Base-by-base conservation (phyloP, 2,329 filamentous ascomycete genomes). In the Emmonsia crescens region DNA sequence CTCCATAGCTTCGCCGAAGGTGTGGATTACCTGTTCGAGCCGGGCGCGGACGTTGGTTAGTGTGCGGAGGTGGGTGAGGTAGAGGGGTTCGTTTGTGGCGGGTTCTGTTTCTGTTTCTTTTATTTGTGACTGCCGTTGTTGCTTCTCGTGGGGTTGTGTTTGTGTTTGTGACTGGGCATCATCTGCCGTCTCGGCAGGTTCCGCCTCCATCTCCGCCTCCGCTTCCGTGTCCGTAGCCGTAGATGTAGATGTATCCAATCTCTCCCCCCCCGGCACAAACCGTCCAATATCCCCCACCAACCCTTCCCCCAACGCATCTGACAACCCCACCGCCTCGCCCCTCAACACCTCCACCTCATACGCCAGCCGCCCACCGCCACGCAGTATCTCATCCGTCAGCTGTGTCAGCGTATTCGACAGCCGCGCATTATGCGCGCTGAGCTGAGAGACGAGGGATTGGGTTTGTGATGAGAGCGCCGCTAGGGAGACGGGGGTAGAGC, bases 1-100 rank as follows among this genome's bases (percentile, higher is more conserved):
- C 68, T 95, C 88, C 89, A 97, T 96, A 38, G 94, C 93, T 68
- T 95, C 88, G 48, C 92, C 93, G 73, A 99, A 99, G 0, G 87
- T 88, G 73, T 89, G 89, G 70, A 97, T 91, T 29, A 97, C 92
- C 1, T 86, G 83, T 66, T 97, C 92, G 19, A 99, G 82, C n/a
- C 91, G 88, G 1, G 84, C 78, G 58, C 92, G 89, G 33, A 97
- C 91, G 49, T 88, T 82, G 3, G 88, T 89, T 44, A 99, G 80
- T 16, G 88, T 95, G 67, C 89, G 89, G 61, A 99, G 81, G 66
- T 91, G 87, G 59, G 83, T 82, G 66, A 96, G 87, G 73, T 88
- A 90, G 38, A 80, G 77, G 1, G 88, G 88, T 62, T 88, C 84
- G 88, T 62, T 88, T 84, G 24, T 64, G 62, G 8, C 67, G 63